Evolutionary conservation across 2,329 filamentous ascomycete genomes (phyloP).

Genomic region (Ophiostoma ips): DNA sequence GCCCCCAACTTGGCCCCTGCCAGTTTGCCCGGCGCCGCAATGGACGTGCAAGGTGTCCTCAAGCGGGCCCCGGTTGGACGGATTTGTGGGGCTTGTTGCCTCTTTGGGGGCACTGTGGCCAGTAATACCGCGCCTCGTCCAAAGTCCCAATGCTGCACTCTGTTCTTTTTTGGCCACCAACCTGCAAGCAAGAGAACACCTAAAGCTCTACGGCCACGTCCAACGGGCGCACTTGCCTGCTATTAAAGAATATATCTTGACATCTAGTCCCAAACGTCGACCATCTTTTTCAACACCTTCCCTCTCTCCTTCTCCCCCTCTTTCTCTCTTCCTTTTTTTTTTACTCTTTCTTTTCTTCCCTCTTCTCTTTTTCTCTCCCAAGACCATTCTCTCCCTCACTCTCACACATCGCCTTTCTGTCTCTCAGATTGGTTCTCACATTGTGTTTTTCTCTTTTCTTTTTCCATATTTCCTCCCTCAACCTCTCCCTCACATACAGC

Average conservation of each 20-base stretch:
- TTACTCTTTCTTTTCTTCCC: background rate
- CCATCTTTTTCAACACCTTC: conserved; percentile 2
- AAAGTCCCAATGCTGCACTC: background rate
- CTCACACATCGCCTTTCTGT: too few relatives aligned
- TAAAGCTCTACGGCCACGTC: conserved; percentile 7
- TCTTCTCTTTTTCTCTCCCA: background rate
- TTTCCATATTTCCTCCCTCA: too few relatives aligned
- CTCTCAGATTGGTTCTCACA: too few relatives aligned
- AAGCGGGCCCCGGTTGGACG: conserved; percentile 10
- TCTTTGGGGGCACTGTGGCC: conserved; percentile 1
- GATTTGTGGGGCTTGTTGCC: conserved; percentile 10
- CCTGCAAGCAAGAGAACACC: conserved; percentile 1
- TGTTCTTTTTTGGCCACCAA: conserved; percentile 1
- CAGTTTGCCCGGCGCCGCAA: too few relatives aligned
- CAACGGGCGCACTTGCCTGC: background rate
- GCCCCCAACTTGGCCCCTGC: too few relatives aligned
- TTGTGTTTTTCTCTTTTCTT: too few relatives aligned
- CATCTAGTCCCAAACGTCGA: background rate
- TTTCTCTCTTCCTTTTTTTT: background rate
- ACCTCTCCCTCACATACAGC: conserved; percentile 9
- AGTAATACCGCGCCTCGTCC: too few relatives aligned
- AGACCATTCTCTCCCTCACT: background rate
- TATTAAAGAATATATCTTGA: conserved; percentile 4
- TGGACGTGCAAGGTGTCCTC: conserved; percentile 15
- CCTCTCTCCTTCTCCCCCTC: background rate